Base-by-base conservation (phyloP, 495 filamentous ascomycete genomes). In the Cercophora samala region DNA sequence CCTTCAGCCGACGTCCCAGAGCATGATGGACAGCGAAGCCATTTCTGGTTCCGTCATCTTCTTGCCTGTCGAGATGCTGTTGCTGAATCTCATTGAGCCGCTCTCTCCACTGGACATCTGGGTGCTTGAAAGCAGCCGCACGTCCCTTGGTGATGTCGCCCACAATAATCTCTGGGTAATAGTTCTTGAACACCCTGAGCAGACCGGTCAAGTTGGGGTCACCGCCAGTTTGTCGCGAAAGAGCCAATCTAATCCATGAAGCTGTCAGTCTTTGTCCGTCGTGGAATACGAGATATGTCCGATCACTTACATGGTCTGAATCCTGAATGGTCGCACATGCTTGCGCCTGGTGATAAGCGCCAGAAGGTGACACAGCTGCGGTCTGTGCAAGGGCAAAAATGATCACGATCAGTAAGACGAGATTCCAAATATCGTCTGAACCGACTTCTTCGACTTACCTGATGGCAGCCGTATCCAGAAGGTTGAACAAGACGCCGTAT, bases 81-180 rank as follows among this genome's bases (percentile, higher is more conserved):
- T 87, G 84, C 70, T 91, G 89, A 52, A 96, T 87, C 62, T 83
- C 80, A 58, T 85, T 83, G 25, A 92, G 79, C 68, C 87, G 88
- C 62, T 81, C 82, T 53, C 88, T 81, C 93, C 93, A 97, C 79
- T 93, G 88, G 3, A 81, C 83, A 73, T 92, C 88, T 22, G 91
- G 90, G 73, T 93, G 88, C 83, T 84, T 88, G 72, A 88, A 88
- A 23, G 85, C 73, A 19, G 85, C 81, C 22, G 84, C 82, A 64
- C 81, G 81, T 13, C 81, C 83, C 66, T 79, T 79, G 22, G 82
- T 83, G 18, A 83, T 76, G 72, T 88, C 87, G 42, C 88, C 90
- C n/a, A 93, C 79, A 66, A 96, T 90, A 60, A 96, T 89, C 76
- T 96, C 92, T 5, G 93, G 92, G 72, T 92, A 95, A 72, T 94